Evolutionary conservation across 257 asterid species (phyloP).

Genomic region (Dorcoceras hygrometricum): DNA sequence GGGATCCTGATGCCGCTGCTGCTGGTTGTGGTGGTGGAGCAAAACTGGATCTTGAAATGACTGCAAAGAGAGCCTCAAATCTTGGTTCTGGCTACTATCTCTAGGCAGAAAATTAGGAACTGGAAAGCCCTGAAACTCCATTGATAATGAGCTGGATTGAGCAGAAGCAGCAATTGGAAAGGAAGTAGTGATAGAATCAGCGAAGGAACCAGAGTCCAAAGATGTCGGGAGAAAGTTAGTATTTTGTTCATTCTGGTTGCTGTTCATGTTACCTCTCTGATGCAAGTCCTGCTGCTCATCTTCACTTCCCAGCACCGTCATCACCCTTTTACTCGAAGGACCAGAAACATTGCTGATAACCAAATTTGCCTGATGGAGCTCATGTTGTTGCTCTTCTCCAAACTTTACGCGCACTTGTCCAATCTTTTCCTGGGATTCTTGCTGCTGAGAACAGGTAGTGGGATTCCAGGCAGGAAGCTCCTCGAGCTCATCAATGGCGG

Average conservation of each 20-base stretch:
- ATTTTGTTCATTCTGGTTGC: constrained; percentile 28
- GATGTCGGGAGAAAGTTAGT: constrained; percentile 74
- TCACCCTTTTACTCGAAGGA: constrained; percentile 39
- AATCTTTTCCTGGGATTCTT: constrained; percentile 28
- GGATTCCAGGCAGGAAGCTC: constrained; percentile 95
- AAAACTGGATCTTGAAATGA: constrained; percentile 73
- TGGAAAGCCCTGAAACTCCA: constrained; percentile 65
- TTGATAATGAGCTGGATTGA: constrained; percentile 53
- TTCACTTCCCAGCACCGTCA: constrained; percentile 30
- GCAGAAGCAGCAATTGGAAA: constrained; percentile 74
- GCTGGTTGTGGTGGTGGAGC: constrained; percentile 44
- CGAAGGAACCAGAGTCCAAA: constrained; percentile 68
- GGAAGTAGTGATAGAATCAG: constrained; percentile 82
- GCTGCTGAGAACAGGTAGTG: constrained; percentile 36
- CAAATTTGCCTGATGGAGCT: constrained; percentile 17
- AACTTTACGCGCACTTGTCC: neutral
- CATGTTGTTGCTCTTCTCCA: constrained; percentile 21
- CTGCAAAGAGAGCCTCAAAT: constrained; percentile 85
- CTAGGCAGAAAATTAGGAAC: constrained; percentile 53
- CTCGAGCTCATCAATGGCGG: constrained; percentile 91
- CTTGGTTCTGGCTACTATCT: constrained; percentile 56
- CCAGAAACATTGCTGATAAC: constrained; percentile 31
- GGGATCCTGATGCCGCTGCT: constrained; percentile 43
- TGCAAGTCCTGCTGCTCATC: constrained; percentile 28
- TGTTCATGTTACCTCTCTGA: constrained; percentile 6